Evolutionary conservation across 2,329 filamentous ascomycete species (phyloP), one percentile per base, ranked within the genome.

Genomic region (Paraphoma sp.): DNA sequence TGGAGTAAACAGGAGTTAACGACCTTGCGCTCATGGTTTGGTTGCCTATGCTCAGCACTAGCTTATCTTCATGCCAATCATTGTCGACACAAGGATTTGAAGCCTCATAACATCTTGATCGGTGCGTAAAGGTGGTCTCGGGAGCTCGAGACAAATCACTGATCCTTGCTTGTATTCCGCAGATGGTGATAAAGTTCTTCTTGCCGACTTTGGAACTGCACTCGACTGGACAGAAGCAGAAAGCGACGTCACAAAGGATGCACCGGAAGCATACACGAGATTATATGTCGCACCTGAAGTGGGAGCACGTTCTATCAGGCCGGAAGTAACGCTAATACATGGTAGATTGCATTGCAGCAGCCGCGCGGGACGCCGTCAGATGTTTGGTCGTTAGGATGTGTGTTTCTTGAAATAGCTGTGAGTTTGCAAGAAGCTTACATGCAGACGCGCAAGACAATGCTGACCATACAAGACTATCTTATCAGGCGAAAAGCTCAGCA

Each of bases 51-150:
- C 18, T 48, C 46, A 17, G 46, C 46, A 28, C n/a, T 48, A 18
- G 46, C 33, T 10, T 48, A 48, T 48, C 18, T 48, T 8, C 46
- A 48, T 16, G 6, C 12, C 4, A 17, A 48, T 6, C 33, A 48
- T 9, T 48, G 46, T n/a, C n/a, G 33, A 23, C 46, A 48, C 33
- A 48, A 48, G 18, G 46, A 48, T 36, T 17, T 40, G n/a, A 48
- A 48, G 17, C 46, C 46, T 14, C 46, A 48, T 11, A 48, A 48
- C n/a, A 48, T 38, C 28, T 16, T 41, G 14, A 41, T 41, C 14
- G n/a, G 38, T 41, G 8, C 9, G 38, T 41, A 14, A 10, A 14
- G 8, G 16, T 9, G 14, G 7, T 41, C 10, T 16, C 16, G 6
- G 38, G 6, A 12, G 10, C 16, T n/a, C n/a, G n/a, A n/a, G 38